Evolutionary conservation across 768 basidiomycete species (phyloP).

Genomic region (Mycena latifolia): DNA sequence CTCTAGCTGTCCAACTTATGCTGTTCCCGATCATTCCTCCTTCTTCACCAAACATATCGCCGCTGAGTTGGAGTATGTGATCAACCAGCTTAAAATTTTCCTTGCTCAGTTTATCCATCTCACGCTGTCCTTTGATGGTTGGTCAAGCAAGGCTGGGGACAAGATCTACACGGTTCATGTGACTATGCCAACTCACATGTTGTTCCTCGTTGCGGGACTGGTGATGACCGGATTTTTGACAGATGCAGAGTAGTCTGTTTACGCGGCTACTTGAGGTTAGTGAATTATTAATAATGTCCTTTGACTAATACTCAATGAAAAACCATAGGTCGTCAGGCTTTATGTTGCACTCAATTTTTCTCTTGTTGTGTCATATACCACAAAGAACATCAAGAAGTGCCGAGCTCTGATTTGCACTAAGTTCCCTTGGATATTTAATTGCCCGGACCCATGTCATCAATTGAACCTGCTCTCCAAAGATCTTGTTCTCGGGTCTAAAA

Average conservation of each 20-base stretch:
- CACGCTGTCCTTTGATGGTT: slow-evolving; percentile 26
- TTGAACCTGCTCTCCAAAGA: slow-evolving; percentile 36
- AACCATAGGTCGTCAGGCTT: no score
- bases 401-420: slow-evolving; percentile 25
- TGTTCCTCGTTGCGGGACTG: slow-evolving; percentile 2
- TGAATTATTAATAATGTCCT: neutral
- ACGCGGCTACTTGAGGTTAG: no score
- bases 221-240: no score
- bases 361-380: slow-evolving; percentile 35
- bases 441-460: slow-evolving; percentile 35
- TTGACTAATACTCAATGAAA: no score
- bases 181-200: slow-evolving; percentile 19
- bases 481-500: slow-evolving; percentile 32
- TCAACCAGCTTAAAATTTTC: neutral
- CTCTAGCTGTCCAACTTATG: slow-evolving; percentile 5
- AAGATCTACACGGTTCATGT: slow-evolving; percentile 29
- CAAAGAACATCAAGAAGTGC: slow-evolving; percentile 34
- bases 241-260: no score
- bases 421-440: slow-evolving; percentile 37
- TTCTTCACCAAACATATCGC: slow-evolving; percentile 25
- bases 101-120: slow-evolving; percentile 10
- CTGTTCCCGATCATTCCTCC: slow-evolving; percentile 10
- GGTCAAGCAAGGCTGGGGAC: slow-evolving; percentile 8
- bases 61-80: slow-evolving; percentile 7
- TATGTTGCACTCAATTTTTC: slow-evolving; percentile 16